Evolutionary conservation across 345 rosid species (phyloP).

Genomic region (Acer campestre): DNA sequence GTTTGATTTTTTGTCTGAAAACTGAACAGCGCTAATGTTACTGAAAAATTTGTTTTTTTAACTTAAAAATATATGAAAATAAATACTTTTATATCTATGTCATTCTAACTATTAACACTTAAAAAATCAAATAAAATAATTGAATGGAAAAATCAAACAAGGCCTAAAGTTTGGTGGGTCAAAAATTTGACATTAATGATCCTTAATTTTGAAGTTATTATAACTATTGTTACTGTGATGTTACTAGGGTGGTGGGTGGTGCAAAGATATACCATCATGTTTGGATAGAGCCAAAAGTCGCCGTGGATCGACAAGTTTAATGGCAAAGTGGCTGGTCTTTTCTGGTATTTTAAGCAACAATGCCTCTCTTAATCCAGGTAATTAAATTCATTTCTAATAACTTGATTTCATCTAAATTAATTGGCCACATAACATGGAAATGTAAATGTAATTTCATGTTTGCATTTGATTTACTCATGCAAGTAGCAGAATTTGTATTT

Average conservation of each 20-base stretch:
- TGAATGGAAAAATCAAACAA: too few species aligned
- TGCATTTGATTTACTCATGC: neutral
- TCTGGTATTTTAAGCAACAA: conserved; percentile 84
- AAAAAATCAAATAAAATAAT: neutral
- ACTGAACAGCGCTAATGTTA: too few species aligned
- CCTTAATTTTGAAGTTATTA: neutral
- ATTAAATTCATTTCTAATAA: neutral
- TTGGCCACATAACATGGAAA: too few species aligned
- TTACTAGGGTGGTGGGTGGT: conserved; percentile 96
- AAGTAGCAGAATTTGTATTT: neutral
- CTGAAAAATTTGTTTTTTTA: too few species aligned
- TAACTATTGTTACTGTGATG: neutral
- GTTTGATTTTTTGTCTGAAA: too few species aligned
- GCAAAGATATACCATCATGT: conserved; percentile 81
- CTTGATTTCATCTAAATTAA: too few species aligned
- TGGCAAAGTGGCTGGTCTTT: conserved; percentile 67
- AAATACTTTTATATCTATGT: too few species aligned
- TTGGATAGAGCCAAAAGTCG: conserved; percentile 65
- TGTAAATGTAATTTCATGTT: too few species aligned
- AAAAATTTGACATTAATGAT: conserved; percentile 15
- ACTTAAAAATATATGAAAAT: too few species aligned
- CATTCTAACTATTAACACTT: too few species aligned
- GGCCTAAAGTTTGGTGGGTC: too few species aligned
- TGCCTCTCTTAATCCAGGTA: conserved; percentile 87
- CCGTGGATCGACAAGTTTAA: conserved; percentile 79